phyloP scores from a whole-genome alignment of 306 rosid genomes.

The Inga leiocalycina region DNA sequence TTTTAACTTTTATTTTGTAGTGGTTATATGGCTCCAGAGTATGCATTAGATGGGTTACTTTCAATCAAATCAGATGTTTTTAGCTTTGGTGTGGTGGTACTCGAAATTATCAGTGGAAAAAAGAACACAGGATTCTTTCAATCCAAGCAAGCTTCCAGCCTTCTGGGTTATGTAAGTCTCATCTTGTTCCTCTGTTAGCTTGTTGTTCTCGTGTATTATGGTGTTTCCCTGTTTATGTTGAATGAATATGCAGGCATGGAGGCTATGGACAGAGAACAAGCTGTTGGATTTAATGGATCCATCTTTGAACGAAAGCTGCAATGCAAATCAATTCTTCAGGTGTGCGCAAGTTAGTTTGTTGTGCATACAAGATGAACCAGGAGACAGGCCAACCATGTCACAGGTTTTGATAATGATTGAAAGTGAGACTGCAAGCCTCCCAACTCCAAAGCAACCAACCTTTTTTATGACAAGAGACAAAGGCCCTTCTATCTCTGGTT shows the following conservation, averaged over 20 bases:
- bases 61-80: constrained; percentile 51
- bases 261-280: constrained; percentile 42
- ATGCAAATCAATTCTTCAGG: constrained; percentile 28
- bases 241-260: constrained; percentile 41
- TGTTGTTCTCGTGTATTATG: background rate
- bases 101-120: constrained; percentile 57
- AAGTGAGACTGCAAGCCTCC: constrained; percentile 10
- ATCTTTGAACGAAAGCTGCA: constrained; percentile 35
- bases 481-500: constrained; percentile 21
- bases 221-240: background rate
- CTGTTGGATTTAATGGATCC: constrained; percentile 43
- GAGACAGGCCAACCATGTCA: constrained; percentile 49
- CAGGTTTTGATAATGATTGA: constrained; percentile 39
- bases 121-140: constrained; percentile 45
- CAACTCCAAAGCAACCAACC: constrained; percentile 44
- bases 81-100: constrained; percentile 53
- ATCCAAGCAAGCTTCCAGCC: constrained; percentile 37
- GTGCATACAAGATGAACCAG: constrained; percentile 50
- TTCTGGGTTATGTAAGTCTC: constrained; percentile 46
- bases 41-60: constrained; percentile 43
- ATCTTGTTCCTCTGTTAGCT: background rate
- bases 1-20: constrained; percentile 21
- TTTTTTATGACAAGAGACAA: constrained; percentile 32
- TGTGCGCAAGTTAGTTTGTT: constrained; percentile 40
- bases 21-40: constrained; percentile 50